Percentiles rank a stretch among this genome's conserved stretches.
Conservation (phyloP, 768 basidiomycete genomes). For the Nidularia sp. region DNA sequence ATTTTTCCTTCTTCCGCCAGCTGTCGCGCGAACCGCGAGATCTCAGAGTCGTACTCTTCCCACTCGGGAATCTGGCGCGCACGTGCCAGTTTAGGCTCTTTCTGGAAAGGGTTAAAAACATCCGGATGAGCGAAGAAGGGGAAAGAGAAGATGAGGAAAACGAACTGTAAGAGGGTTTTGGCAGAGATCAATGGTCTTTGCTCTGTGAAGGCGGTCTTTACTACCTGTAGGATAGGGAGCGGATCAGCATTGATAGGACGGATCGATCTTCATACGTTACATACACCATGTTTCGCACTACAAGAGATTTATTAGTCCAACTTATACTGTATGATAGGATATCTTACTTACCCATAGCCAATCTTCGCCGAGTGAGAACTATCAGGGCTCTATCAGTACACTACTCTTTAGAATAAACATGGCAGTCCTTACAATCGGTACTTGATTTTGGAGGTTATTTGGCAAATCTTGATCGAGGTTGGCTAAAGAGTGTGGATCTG, state of each 20-base stretch:
- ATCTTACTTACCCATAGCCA: conserved; percentile 91
- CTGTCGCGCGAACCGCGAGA: conserved; percentile 74
- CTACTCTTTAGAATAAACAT: not conserved
- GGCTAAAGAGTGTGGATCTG: conserved; percentile 90
- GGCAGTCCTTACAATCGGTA: conserved; percentile 77
- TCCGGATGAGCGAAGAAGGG: conserved; percentile 3
- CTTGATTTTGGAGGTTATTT: conserved; percentile 87
- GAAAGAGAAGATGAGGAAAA: conserved; percentile 7
- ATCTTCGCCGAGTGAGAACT: conserved; percentile 87
- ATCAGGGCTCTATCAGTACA: conserved; percentile 2
- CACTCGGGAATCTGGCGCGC: conserved; percentile 97
- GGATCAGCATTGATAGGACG: not conserved
- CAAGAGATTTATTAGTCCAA: conserved; percentile 3
- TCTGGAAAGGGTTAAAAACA: too few relatives aligned
- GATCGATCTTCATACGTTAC: conserved; percentile 30
- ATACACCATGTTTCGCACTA: conserved; percentile 99
- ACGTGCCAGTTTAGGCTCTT: conserved; percentile 93
- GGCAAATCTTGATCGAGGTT: conserved; percentile 98
- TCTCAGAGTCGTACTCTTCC: conserved; percentile 92
- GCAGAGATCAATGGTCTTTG: conserved; percentile 92
- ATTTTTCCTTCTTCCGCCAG: conserved; percentile 71
- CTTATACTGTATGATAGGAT: not conserved
- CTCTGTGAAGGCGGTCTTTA: conserved; percentile 76
- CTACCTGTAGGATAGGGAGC: conserved; percentile 31
- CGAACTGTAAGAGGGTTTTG: conserved; percentile 92